A percentile compares a stretch with the other conserved stretches of the same genome.
These are phyloP conservation scores for Aspergillus sp. DNA, from an alignment of 2,329 filamentous ascomycete species.

Conservation along the genomic window DNA sequence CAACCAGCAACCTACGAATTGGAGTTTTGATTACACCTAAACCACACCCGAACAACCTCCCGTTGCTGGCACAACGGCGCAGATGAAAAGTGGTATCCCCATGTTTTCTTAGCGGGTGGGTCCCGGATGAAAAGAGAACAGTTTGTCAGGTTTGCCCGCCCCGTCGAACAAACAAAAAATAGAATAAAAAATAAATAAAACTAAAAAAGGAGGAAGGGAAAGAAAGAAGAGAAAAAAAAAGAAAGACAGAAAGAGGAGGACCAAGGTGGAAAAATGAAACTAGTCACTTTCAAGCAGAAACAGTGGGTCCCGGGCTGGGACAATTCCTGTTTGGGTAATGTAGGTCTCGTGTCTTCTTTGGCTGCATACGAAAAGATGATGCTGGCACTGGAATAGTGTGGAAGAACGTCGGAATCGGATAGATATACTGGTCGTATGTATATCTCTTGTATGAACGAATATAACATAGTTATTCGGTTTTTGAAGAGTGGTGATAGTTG, in stretches of 20 bases:
- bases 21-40: neutral
- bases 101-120: slow-evolving; percentile 17
- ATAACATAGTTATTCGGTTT: neutral
- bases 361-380: neutral
- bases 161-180: slow-evolving; percentile 3
- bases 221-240: neutral
- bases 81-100: slow-evolving; percentile 10
- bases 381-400: too few species aligned
- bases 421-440: neutral
- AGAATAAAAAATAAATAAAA: neutral
- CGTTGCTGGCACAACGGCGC: neutral
- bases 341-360: slow-evolving; percentile 8
- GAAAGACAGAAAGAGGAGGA: neutral
- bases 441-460: neutral
- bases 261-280: neutral
- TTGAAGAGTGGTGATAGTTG: neutral
- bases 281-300: neutral
- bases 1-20: neutral
- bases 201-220: slow-evolving; percentile 6
- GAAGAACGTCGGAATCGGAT: neutral
- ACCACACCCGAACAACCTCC: neutral
- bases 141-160: slow-evolving; percentile 7
- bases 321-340: neutral
- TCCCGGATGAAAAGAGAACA: slow-evolving; percentile 6
- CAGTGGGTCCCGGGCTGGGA: slow-evolving; percentile 12